Evolutionary conservation across 306 rosid species (phyloP).

Genomic region (Prunus dulcis): DNA sequence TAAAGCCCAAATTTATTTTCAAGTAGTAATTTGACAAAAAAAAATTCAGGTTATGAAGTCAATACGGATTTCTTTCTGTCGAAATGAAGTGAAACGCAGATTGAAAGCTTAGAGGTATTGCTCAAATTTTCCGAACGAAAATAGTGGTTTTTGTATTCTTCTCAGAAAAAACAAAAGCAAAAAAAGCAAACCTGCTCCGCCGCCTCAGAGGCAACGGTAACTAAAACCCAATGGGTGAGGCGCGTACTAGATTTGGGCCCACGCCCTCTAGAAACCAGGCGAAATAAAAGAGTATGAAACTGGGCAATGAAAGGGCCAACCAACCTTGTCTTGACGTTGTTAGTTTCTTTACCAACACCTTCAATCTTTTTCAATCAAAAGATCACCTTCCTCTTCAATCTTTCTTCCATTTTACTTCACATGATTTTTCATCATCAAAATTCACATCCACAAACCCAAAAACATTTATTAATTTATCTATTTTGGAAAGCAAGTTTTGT

Average conservation of each 20-base stretch:
- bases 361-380: not conserved
- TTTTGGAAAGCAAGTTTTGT: not conserved
- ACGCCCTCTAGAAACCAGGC: slow-evolving; percentile 7
- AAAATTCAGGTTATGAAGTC: too few relatives aligned
- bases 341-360: slow-evolving; percentile 13
- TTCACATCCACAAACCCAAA: not conserved
- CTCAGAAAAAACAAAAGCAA: not conserved
- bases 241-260: slow-evolving; percentile 20
- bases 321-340: slow-evolving; percentile 31
- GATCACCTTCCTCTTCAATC: too few relatives aligned
- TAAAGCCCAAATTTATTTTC: too few relatives aligned
- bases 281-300: not conserved
- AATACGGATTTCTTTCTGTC: too few relatives aligned
- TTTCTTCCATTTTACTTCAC: not conserved
- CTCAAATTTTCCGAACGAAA: too few relatives aligned
- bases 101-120: too few relatives aligned
- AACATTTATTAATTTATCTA: not conserved
- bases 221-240: not conserved
- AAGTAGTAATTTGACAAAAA: too few relatives aligned
- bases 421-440: not conserved
- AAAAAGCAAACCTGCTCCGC: not conserved
- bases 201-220: slow-evolving; percentile 17
- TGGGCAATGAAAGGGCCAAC: slow-evolving; percentile 14
- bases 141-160: too few relatives aligned
- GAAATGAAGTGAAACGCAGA: too few relatives aligned